These are phyloP conservation scores for Ophiognomonia clavigignenti-juglandacearum DNA, from an alignment of 2,329 filamentous ascomycete species.

Conservation along the genomic window DNA sequence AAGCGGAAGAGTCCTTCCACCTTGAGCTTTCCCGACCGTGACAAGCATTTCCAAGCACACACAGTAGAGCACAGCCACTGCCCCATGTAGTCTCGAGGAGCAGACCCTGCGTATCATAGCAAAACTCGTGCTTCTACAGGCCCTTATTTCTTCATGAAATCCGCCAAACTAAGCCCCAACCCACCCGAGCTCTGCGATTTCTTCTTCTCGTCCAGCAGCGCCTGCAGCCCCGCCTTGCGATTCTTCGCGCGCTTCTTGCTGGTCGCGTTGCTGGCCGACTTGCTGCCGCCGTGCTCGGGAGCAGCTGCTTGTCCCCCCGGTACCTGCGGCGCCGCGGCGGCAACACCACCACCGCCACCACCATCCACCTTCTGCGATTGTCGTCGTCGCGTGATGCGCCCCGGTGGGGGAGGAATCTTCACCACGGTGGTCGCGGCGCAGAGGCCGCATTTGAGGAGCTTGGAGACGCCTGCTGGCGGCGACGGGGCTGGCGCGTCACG, in stretches of 20 bases:
- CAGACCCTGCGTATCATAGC: no score
- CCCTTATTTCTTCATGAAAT: conserved; percentile 45
- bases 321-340: conserved; percentile 5
- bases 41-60: no score
- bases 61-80: no score
- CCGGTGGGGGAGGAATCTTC: no score
- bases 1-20: no score
- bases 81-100: no score
- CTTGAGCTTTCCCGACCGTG: no score
- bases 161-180: conserved; percentile 46
- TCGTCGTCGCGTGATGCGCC: no score
- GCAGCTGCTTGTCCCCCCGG: not conserved
- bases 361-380: no score
- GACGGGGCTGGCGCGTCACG: not conserved
- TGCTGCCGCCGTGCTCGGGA: conserved; percentile 19
- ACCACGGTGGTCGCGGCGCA: no score
- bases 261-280: conserved; percentile 45
- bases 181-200: conserved; percentile 34
- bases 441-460: no score
- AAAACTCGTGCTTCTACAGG: no score
- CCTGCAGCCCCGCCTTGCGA: conserved; percentile 62
- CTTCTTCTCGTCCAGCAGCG: conserved; percentile 52
- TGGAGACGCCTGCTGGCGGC: not conserved
- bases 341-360: conserved; percentile 23
- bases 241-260: conserved; percentile 63